A percentile compares a stretch with the other conserved stretches of the same genome.
Conservation (phyloP, 345 rosid species). For the Eucalyptus regnans region DNA sequence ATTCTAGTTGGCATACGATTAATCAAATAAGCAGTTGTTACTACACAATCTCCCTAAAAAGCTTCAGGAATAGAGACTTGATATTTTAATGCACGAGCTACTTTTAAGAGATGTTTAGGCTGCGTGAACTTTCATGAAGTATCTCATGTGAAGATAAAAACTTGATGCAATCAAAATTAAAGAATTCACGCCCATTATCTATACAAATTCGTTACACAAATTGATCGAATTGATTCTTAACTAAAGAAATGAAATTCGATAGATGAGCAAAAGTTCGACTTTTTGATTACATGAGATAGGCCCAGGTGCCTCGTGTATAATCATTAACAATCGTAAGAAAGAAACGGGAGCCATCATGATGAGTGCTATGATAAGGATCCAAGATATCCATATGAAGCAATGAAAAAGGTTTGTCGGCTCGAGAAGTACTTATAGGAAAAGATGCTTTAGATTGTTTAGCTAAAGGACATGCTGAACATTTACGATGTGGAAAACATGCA, state of each 20-base stretch:
- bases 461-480: not conserved
- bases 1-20: not conserved
- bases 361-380: not conserved
- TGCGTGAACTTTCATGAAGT: not conserved
- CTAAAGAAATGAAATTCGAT: not conserved
- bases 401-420: not conserved
- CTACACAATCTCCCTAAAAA: not conserved
- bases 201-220: too few relatives aligned
- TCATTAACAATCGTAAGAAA: not conserved
- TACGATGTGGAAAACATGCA: not conserved
- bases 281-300: not conserved
- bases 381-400: not conserved
- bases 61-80: not conserved
- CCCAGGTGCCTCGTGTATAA: not conserved
- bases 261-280: not conserved
- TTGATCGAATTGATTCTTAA: too few relatives aligned
- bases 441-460: not conserved
- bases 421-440: not conserved
- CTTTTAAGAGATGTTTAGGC: too few relatives aligned
- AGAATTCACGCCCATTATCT: not conserved
- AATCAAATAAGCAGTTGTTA: fast-evolving
- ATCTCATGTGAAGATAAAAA: not conserved
- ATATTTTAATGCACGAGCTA: not conserved
- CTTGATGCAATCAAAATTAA: not conserved
- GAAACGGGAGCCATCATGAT: not conserved